Conservation (phyloP, 2,329 filamentous ascomycete species). For the Cadophora malorum region DNA sequence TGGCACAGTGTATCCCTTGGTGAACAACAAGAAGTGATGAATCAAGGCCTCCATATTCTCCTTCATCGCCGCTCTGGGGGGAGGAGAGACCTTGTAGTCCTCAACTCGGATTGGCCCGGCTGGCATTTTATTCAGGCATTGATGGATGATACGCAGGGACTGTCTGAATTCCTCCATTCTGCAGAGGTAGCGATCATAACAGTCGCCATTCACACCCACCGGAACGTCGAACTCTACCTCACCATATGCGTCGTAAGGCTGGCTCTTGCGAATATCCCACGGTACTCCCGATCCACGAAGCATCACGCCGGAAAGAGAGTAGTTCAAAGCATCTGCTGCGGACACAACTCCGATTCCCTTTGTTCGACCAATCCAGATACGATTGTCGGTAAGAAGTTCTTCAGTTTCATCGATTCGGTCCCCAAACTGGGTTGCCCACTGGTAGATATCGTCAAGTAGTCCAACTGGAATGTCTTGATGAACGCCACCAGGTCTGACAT, state of each 20-base stretch:
- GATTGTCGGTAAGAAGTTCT: conserved; percentile 98
- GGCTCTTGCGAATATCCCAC: conserved; percentile 95
- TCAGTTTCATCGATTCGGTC: conserved; percentile 99
- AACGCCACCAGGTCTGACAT: conserved; percentile 95
- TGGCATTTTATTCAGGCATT: conserved; percentile 99
- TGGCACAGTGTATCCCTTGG: conserved; percentile 96
- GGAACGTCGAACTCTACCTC: conserved; percentile 98
- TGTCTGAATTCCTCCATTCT: conserved; percentile 99
- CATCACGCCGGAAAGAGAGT: conserved; percentile 97
- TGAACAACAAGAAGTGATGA: conserved; percentile 98
- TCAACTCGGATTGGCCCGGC: conserved; percentile 92
- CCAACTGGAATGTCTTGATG: conserved; percentile 94
- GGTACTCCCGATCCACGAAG: conserved; percentile 94
- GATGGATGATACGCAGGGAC: conserved; percentile 96
- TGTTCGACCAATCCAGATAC: conserved; percentile 96
- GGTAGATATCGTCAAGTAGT: conserved; percentile 97
- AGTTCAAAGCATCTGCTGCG: conserved; percentile 94
- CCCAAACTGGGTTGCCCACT: conserved; percentile 98
- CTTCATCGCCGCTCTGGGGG: conserved; percentile 98
- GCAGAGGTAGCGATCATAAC: conserved; percentile 98
- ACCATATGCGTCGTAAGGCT: conserved; percentile 97
- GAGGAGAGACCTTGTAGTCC: conserved; percentile 97
- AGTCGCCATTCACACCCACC: conserved; percentile 95
- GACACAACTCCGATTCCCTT: conserved; percentile 90
- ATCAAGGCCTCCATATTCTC: conserved; percentile 99